Conservation (phyloP, 192 early-diverging fungal species). For the Gigaspora rosea region DNA sequence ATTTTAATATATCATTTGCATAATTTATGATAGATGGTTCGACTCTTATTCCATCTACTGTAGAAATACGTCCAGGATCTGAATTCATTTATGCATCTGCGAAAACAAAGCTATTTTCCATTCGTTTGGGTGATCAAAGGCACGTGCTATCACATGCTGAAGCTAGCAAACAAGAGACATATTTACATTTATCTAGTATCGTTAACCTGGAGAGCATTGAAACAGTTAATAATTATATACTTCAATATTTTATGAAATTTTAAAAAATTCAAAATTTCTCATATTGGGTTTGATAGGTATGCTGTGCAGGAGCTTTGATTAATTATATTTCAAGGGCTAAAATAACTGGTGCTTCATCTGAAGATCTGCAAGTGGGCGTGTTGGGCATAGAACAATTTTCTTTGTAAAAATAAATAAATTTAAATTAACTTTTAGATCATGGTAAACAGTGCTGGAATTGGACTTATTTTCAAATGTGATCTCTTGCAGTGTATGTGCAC, state of each 20-base stretch:
- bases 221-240: conserved; percentile 33
- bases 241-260: background rate
- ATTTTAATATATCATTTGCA: background rate
- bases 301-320: conserved; percentile 50
- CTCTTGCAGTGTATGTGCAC: too few species aligned
- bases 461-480: too few species aligned
- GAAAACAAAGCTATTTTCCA: conserved; percentile 38
- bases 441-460: too few species aligned
- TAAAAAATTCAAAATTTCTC: background rate
- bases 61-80: conserved; percentile 34
- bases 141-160: conserved; percentile 18
- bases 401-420: conserved; percentile 29
- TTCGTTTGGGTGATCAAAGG: background rate
- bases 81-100: conserved; percentile 41
- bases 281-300: conserved; percentile 33
- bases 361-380: conserved; percentile 5
- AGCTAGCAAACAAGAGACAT: conserved; percentile 31
- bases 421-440: too few species aligned
- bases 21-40: conserved; percentile 5
- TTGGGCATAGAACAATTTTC: conserved; percentile 42
- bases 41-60: background rate
- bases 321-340: conserved; percentile 41
- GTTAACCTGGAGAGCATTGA: conserved; percentile 43
- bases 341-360: conserved; percentile 19
- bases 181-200: conserved; percentile 37